Conservation (phyloP, 805 yeast genomes). For the Metschnikowia bowlesiae region DNA sequence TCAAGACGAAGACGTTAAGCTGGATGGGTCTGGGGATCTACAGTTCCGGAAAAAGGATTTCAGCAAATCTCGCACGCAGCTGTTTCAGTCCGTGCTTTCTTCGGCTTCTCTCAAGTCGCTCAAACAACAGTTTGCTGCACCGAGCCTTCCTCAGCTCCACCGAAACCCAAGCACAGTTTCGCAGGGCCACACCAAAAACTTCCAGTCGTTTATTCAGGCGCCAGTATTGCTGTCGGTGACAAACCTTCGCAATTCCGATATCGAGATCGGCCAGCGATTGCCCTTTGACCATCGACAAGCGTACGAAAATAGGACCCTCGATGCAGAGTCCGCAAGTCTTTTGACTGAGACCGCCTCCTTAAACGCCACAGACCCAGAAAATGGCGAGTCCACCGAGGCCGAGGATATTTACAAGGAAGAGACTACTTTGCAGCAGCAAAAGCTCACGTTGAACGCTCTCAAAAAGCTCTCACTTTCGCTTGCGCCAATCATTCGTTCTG, state of each 20-base stretch:
- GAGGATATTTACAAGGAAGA: conserved; percentile 32
- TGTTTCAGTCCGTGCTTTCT: conserved; percentile 42
- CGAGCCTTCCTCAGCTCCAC: conserved; percentile 12
- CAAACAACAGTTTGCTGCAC: conserved; percentile 24
- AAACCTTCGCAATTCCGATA: conserved; percentile 26
- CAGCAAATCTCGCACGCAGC: conserved; percentile 35
- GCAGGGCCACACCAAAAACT: conserved; percentile 24
- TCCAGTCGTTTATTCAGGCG: conserved; percentile 44
- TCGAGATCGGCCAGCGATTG: conserved; percentile 38
- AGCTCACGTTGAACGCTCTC: conserved; percentile 39
- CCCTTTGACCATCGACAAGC: conserved; percentile 30
- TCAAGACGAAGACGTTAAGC: conserved; percentile 3
- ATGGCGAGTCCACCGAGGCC: conserved; percentile 8
- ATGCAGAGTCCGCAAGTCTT: neutral
- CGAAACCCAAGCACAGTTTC: conserved; percentile 12
- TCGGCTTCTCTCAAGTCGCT: conserved; percentile 40
- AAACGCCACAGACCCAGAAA: neutral
- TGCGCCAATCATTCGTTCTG: conserved; percentile 31
- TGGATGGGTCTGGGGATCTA: conserved; percentile 17
- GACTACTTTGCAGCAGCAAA: conserved; percentile 38
- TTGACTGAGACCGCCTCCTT: neutral
- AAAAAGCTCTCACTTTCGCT: conserved; percentile 41
- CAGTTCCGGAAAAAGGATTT: conserved; percentile 38
- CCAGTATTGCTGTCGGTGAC: conserved; percentile 39
- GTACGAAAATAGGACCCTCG: conserved; percentile 1